Conservation (phyloP, 2,329 filamentous ascomycete genomes). For the Coleophoma cylindrospora region DNA sequence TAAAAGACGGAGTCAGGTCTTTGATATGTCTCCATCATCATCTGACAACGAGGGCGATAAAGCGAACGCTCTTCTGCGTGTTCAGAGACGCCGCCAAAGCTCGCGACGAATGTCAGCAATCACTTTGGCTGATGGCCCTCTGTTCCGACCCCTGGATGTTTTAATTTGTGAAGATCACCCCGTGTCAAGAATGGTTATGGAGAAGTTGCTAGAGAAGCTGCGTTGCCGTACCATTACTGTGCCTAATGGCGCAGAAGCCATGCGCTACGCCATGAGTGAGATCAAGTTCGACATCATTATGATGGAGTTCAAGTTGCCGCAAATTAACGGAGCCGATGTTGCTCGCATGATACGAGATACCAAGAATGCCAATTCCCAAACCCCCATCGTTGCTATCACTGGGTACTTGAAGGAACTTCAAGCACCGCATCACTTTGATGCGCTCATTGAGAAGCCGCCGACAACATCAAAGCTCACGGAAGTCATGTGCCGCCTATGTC, state of each 20-base stretch:
- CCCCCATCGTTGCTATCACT: constrained; percentile 93
- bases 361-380: constrained; percentile 89
- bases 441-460: constrained; percentile 92
- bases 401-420: constrained; percentile 97
- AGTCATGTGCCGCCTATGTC: constrained; percentile 79
- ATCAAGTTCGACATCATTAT: constrained; percentile 99
- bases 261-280: constrained; percentile 90
- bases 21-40: constrained; percentile 94
- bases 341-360: constrained; percentile 97
- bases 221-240: constrained; percentile 92
- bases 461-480: constrained; percentile 88
- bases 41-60: constrained; percentile 96
- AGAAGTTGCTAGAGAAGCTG: constrained; percentile 91
- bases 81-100: constrained; percentile 91
- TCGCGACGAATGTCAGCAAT: constrained; percentile 93
- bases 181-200: constrained; percentile 97
- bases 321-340: constrained; percentile 92
- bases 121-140: constrained; percentile 74
- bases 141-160: constrained; percentile 87
- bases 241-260: constrained; percentile 82
- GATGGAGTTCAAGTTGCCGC: constrained; percentile 92
- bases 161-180: constrained; percentile 97
- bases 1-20: constrained; percentile 88
- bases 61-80: constrained; percentile 82
- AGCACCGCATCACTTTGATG: constrained; percentile 92